phyloP scores from a whole-genome alignment of 83 land plant species.

The Thuja plicata region DNA sequence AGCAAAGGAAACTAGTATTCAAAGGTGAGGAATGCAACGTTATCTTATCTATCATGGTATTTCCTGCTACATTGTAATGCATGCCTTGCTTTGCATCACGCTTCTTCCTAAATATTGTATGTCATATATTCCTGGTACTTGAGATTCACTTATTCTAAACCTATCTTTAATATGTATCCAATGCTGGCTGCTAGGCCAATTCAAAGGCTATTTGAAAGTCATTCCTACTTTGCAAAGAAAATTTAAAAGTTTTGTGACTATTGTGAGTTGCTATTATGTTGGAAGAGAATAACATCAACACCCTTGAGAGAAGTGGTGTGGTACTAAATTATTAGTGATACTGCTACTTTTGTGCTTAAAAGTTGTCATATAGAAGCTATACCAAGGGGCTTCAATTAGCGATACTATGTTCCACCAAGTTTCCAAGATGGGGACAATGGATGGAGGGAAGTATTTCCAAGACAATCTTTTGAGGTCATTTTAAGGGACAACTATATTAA shows the following conservation, averaged over 20 bases:
- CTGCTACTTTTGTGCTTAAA: too few relatives aligned
- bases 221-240: too few relatives aligned
- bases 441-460: too few relatives aligned
- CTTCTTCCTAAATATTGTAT: too few relatives aligned
- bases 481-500: too few relatives aligned
- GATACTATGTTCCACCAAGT: not conserved
- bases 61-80: not conserved
- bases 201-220: too few relatives aligned
- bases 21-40: not conserved
- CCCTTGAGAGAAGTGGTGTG: not conserved
- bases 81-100: not conserved
- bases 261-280: not conserved
- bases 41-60: not conserved
- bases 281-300: not conserved
- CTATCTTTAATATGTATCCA: not conserved
- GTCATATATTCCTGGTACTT: too few relatives aligned
- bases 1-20: too few relatives aligned
- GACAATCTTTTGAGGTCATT: too few relatives aligned
- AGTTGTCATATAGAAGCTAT: not conserved
- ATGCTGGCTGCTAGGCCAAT: too few relatives aligned
- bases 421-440: too few relatives aligned
- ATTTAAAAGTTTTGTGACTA: not conserved
- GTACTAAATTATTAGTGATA: not conserved
- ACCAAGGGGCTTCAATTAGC: not conserved
- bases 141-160: not conserved